Conservation (phyloP, 352 stramenopile genomes). For the Globisporangium acanthophoron region DNA sequence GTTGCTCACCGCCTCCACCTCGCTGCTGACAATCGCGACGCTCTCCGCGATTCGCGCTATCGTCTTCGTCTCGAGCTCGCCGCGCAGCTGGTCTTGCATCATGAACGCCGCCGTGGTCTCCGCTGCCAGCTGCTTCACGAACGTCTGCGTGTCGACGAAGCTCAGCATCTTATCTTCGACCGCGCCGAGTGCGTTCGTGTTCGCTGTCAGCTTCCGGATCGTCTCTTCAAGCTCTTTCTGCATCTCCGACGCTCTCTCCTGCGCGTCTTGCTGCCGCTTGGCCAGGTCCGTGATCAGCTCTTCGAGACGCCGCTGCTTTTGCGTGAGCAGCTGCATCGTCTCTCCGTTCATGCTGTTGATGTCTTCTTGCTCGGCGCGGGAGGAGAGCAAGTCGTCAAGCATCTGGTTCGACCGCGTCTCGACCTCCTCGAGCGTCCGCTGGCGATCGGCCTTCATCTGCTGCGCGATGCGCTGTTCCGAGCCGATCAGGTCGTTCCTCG, state of each 20-base stretch:
- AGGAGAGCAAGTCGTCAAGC: conserved; percentile 52
- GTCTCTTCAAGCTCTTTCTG: conserved; percentile 54
- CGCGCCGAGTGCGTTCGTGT: conserved; percentile 25
- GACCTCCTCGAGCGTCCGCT: conserved; percentile 53
- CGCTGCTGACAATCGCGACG: conserved; percentile 32
- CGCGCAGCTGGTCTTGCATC: conserved; percentile 37
- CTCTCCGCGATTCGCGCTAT: conserved; percentile 55
- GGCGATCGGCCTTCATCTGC: conserved; percentile 64
- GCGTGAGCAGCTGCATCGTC: conserved; percentile 42
- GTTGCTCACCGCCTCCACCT: conserved; percentile 43
- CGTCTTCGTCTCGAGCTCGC: conserved; percentile 44
- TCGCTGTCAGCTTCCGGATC: conserved; percentile 38
- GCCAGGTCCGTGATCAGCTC: conserved; percentile 55
- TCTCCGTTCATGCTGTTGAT: conserved; percentile 77
- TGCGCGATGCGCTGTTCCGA: conserved; percentile 67
- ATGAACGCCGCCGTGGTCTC: conserved; percentile 36
- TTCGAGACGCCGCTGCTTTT: conserved; percentile 47
- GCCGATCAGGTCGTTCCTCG: conserved; percentile 70
- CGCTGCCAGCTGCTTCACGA: conserved; percentile 30
- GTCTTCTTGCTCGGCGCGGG: conserved; percentile 68
- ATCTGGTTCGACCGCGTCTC: conserved; percentile 62
- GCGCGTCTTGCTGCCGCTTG: conserved; percentile 35
- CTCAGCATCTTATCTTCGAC: conserved; percentile 47
- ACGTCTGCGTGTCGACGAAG: conserved; percentile 56
- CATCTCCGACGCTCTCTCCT: conserved; percentile 29